Percentiles rank a stretch among this genome's conserved stretches.
phyloP scores from a whole-genome alignment of 1,139 yeast genomes.

The Debaryomyces singareniensis region DNA sequence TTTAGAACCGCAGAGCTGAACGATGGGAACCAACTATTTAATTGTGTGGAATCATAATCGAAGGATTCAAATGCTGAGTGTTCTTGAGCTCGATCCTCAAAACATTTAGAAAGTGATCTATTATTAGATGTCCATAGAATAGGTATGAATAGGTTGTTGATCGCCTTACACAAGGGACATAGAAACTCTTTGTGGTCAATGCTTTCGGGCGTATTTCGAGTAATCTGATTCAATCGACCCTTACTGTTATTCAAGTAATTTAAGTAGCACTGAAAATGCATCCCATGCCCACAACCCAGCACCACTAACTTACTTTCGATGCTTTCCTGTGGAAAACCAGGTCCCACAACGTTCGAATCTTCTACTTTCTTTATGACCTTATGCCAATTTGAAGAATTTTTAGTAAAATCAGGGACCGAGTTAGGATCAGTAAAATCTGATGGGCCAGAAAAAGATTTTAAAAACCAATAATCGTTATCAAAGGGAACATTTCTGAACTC shows the following conservation, averaged over 20 bases:
- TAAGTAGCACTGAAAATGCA: slow-evolving; percentile 76
- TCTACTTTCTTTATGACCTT: slow-evolving; percentile 29
- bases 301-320: slow-evolving; percentile 49
- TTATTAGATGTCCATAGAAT: slow-evolving; percentile 45
- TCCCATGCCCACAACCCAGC: slow-evolving; percentile 90
- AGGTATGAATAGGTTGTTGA: slow-evolving; percentile 82
- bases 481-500: slow-evolving; percentile 62
- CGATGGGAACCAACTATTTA: slow-evolving; percentile 20
- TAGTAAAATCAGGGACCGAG: slow-evolving; percentile 16
- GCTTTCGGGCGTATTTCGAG: slow-evolving; percentile 78
- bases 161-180: slow-evolving; percentile 87
- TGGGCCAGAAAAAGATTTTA: slow-evolving; percentile 54
- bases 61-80: slow-evolving; percentile 9
- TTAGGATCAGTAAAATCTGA: slow-evolving; percentile 40
- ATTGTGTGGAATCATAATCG: slow-evolving; percentile 11
- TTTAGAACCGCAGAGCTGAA: slow-evolving; percentile 15
- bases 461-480: slow-evolving; percentile 57
- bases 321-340: slow-evolving; percentile 53
- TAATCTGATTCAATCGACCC: slow-evolving; percentile 61
- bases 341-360: slow-evolving; percentile 51
- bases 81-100: slow-evolving; percentile 7
- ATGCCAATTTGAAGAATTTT: slow-evolving; percentile 26
- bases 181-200: slow-evolving; percentile 64
- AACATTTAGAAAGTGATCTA: slow-evolving; percentile 13
- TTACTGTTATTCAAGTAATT: slow-evolving; percentile 52